phyloP scores from a whole-genome alignment of 495 filamentous ascomycete species.

The Beverwykella pulmonaria region DNA sequence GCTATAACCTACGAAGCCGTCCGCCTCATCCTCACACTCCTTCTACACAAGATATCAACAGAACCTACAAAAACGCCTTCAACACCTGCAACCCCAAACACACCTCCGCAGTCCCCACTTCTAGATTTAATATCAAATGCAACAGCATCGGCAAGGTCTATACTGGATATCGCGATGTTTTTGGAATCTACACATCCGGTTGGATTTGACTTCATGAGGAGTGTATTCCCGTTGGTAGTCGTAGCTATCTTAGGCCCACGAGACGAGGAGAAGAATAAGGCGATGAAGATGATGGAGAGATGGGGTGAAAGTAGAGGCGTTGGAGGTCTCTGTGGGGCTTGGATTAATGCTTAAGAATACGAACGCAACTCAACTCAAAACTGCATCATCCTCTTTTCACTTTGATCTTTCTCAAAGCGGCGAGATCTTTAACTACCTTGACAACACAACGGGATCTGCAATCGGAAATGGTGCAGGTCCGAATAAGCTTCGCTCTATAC shows the following conservation, averaged over 20 bases:
- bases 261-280: slow-evolving; percentile 5
- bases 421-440: too few species aligned
- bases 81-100: neutral
- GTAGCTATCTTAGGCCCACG: slow-evolving; percentile 12
- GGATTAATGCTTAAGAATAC: slow-evolving; percentile 7
- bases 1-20: slow-evolving; percentile 18
- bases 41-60: slow-evolving; percentile 19
- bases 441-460: too few species aligned
- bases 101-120: neutral
- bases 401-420: too few species aligned
- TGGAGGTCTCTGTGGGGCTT: slow-evolving; percentile 16
- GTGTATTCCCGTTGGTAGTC: slow-evolving; percentile 29
- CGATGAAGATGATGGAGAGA: slow-evolving; percentile 18
- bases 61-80: neutral
- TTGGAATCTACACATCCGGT: slow-evolving; percentile 28
- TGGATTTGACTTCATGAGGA: slow-evolving; percentile 29
- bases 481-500: too few species aligned
- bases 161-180: slow-evolving; percentile 16
- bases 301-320: slow-evolving; percentile 22
- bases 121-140: neutral
- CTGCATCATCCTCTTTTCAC: too few species aligned
- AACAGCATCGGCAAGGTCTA: neutral
- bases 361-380: too few species aligned
- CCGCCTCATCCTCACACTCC: slow-evolving; percentile 21
- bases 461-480: too few species aligned